These are phyloP conservation scores for Triangularia setosa DNA, from an alignment of 2,329 filamentous ascomycete species.

Conservation along the genomic window DNA sequence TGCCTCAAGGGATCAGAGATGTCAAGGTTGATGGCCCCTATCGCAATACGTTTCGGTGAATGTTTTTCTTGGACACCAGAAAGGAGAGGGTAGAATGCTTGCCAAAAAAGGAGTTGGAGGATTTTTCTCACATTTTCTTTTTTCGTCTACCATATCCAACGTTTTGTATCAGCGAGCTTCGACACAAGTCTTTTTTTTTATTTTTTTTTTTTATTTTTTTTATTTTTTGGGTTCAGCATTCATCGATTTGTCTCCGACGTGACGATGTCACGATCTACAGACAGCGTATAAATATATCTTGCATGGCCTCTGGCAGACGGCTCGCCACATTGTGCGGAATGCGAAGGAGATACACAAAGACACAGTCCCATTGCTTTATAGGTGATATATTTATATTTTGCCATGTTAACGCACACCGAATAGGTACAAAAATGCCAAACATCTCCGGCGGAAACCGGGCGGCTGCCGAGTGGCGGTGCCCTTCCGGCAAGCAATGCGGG, in stretches of 20 bases:
- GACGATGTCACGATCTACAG: neutral
- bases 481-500: neutral
- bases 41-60: constrained; percentile 36
- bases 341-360: neutral
- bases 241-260: neutral
- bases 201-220: too few species aligned
- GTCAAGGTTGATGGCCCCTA: constrained; percentile 53
- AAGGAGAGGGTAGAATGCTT: neutral
- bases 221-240: neutral
- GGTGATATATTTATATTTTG: neutral
- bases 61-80: neutral
- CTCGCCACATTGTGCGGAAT: neutral
- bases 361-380: neutral
- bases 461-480: neutral
- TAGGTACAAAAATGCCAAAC: neutral
- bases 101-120: neutral
- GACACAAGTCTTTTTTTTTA: neutral
- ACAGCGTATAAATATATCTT: neutral
- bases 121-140: neutral
- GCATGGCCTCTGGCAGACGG: neutral
- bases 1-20: constrained; percentile 55
- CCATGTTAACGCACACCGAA: too few species aligned
- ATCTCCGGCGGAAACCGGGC: neutral
- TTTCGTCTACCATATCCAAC: neutral
- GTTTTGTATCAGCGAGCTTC: neutral